Evolutionary conservation across 306 rosid genomes (phyloP).

Genomic region (Cicer bijugum): DNA sequence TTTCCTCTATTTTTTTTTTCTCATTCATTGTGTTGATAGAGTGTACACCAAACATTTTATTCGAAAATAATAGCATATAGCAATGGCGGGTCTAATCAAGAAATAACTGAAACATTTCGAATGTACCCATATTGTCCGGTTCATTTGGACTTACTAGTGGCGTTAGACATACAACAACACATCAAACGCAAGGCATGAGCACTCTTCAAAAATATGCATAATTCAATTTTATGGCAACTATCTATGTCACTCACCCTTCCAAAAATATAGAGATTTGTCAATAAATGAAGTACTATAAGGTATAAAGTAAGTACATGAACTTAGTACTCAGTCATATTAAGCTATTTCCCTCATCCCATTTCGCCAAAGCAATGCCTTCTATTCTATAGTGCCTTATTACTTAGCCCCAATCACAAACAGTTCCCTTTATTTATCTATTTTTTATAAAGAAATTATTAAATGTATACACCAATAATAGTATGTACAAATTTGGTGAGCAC

Average conservation of each 20-base stretch:
- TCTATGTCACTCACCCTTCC: constrained; percentile 30
- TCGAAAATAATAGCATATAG: neutral
- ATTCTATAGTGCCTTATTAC: constrained; percentile 41
- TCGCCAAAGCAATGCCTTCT: constrained; percentile 29
- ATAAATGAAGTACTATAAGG: constrained; percentile 23
- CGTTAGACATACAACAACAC: constrained; percentile 38
- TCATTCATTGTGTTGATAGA: no score
- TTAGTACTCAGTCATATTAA: constrained; percentile 46
- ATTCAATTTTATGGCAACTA: constrained; percentile 47
- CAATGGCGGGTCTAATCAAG: constrained; percentile 36
- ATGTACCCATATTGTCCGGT: constrained; percentile 42
- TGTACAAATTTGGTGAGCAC: constrained; percentile 58
- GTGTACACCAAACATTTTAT: no score
- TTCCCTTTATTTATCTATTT: neutral
- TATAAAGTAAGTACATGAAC: constrained; percentile 22
- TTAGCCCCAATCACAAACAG: constrained; percentile 35
- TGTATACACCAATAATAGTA: constrained; percentile 43
- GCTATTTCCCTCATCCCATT: constrained; percentile 39
- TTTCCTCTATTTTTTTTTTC: no score
- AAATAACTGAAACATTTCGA: constrained; percentile 38
- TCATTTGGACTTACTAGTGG: constrained; percentile 43
- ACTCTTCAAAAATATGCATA: constrained; percentile 44
- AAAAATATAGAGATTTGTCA: constrained; percentile 26
- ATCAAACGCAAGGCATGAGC: constrained; percentile 46
- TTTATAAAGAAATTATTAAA: constrained; percentile 27